Conservation (phyloP, 441 rosid genomes). For the Erodium chrysanthum region DNA sequence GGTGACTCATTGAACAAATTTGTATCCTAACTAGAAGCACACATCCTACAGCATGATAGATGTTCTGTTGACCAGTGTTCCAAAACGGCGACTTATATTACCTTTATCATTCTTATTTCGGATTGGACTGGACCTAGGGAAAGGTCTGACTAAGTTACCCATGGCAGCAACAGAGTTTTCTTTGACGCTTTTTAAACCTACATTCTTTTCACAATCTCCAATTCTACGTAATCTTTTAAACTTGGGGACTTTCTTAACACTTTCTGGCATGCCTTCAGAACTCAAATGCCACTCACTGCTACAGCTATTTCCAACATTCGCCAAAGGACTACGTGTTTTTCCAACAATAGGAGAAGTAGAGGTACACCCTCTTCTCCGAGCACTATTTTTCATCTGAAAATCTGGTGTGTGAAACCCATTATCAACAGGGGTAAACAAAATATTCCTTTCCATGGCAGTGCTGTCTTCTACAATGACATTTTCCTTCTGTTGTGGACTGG, state of each 20-base stretch:
- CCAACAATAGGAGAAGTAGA: conserved; percentile 30
- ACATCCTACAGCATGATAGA: background rate
- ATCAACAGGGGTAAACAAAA: conserved; percentile 18
- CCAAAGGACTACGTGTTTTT: conserved; percentile 32
- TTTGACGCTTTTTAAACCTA: conserved; percentile 21
- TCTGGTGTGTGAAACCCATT: conserved; percentile 25
- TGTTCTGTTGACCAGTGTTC: background rate
- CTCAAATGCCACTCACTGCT: conserved; percentile 63
- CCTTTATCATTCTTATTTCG: conserved; percentile 38
- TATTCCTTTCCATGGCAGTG: conserved; percentile 17
- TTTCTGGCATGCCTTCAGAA: conserved; percentile 43
- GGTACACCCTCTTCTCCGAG: conserved; percentile 23
- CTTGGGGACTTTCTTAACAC: conserved; percentile 33
- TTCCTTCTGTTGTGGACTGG: conserved; percentile 26
- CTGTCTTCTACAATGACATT: conserved; percentile 20
- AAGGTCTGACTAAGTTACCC: conserved; percentile 26
- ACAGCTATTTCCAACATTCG: conserved; percentile 26
- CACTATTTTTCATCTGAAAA: conserved; percentile 20
- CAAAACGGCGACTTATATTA: conserved; percentile 17
- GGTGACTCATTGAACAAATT: conserved; percentile 8
- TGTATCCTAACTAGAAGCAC: conserved; percentile 2
- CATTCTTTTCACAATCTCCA: conserved; percentile 34
- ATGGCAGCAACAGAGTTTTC: conserved; percentile 26
- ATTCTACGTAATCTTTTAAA: conserved; percentile 68
- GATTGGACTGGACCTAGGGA: conserved; percentile 19